Base-by-base conservation (phyloP, 1,284 basidiomycete species). In the Ganoderma boninense region DNA sequence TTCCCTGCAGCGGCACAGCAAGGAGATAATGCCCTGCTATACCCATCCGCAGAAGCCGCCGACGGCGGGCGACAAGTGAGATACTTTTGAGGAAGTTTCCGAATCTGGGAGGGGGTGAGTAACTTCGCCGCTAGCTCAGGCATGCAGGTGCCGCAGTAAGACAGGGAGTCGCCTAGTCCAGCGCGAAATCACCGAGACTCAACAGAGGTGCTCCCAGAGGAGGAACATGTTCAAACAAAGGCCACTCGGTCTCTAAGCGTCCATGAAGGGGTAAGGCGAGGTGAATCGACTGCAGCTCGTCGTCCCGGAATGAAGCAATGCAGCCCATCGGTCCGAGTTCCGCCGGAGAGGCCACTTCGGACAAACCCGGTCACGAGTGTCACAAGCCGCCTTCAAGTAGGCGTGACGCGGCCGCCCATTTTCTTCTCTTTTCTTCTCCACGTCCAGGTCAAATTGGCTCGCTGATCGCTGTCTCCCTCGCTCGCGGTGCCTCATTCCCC, bases 401-500 rank as follows among this genome's bases (percentile, higher is more conserved):
- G 49, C 49, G n/a, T 52, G 49, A 52, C 49, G 11, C 2, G 32
- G 32, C 32, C 11, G 10, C 4, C 2, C 13, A 4, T 2, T 18
- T 49, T 49, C n/a, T n/a, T n/a, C n/a, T n/a, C n/a, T n/a, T n/a
- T n/a, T n/a, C n/a, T 46, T 14, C 14, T 6, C 32, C 32, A 52
- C 60, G 38, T 62, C 73, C 73, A 71, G 49, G n/a, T 52, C n/a
- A 23, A 23, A 52, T 52, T 52, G 49, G 49, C 72, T 46, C 44
- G 44, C 16, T 46, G 44, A 46, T 71, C 69, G 67, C 69, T 40
- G 10, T 20, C 44, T 20, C 8, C 20, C 20, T 46, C 44, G 44
- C 44, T 46, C 44, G 44, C 44, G 44, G 44, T 29, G 71, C 74
- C 74, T 75, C 74, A 75, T 75, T 72, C 38, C 38, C 38, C 38